Evolutionary conservation across 768 basidiomycete species (phyloP).

Genomic region (Amanita thiersii): DNA sequence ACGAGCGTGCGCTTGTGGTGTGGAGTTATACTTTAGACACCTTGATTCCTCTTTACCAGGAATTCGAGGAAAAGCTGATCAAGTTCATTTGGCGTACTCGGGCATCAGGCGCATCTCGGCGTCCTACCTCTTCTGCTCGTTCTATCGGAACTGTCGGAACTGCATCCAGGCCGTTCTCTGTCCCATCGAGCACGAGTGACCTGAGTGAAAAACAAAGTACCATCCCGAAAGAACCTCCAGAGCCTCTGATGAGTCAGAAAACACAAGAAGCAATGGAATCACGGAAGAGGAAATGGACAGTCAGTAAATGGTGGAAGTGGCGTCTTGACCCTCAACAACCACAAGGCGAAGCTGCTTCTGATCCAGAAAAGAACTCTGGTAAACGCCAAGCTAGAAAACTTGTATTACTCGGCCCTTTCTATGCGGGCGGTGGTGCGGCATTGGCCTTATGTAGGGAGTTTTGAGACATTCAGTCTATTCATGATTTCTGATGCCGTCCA

Average conservation of each 20-base stretch:
- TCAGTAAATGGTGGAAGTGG: slow-evolving; percentile 38
- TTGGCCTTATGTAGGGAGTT: slow-evolving; percentile 47
- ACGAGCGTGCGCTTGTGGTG: slow-evolving; percentile 72
- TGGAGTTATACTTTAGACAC: slow-evolving; percentile 69
- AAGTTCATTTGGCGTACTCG: slow-evolving; percentile 69
- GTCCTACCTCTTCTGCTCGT: neutral
- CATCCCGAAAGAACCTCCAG: slow-evolving; percentile 11
- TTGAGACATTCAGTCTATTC: slow-evolving; percentile 11
- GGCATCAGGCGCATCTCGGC: slow-evolving; percentile 9
- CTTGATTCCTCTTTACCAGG: slow-evolving; percentile 63
- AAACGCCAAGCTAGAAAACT: slow-evolving; percentile 33
- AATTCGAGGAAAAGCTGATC: slow-evolving; percentile 75
- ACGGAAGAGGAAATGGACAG: slow-evolving; percentile 9
- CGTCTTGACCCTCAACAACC: slow-evolving; percentile 35
- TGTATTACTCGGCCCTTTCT: slow-evolving; percentile 59
- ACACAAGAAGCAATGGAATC: slow-evolving; percentile 12
- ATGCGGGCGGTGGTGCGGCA: slow-evolving; percentile 60
- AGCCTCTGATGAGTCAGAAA: slow-evolving; percentile 15
- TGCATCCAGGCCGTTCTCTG: neutral
- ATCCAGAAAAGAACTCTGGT: slow-evolving; percentile 30
- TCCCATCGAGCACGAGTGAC: slow-evolving; percentile 16
- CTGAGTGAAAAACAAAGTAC: slow-evolving; percentile 26
- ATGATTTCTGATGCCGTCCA: slow-evolving; percentile 10
- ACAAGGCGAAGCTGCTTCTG: slow-evolving; percentile 15
- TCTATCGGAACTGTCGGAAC: neutral